A percentile compares a stretch with the other conserved stretches of the same genome.
These are phyloP conservation scores for Eragrostis curvula DNA, from an alignment of 176 grass and related monocot species.

Conservation along the genomic window DNA sequence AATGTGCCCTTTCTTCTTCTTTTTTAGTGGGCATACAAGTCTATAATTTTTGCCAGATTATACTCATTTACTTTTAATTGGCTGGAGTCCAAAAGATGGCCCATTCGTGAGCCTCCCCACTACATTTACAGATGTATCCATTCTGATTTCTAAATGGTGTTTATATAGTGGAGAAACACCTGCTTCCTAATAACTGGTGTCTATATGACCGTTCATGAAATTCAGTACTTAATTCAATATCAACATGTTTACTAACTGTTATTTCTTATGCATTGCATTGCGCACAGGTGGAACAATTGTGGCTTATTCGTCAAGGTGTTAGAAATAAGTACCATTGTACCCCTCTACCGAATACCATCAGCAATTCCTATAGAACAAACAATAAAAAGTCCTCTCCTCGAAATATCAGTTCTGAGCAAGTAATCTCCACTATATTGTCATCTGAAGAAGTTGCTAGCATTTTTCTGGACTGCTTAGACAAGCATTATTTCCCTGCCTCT, in stretches of 20 bases:
- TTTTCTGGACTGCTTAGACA: slow-evolving; percentile 50
- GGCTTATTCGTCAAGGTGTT: slow-evolving; percentile 40
- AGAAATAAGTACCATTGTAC: slow-evolving; percentile 34
- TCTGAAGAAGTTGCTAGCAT: slow-evolving; percentile 26
- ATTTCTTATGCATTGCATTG: slow-evolving; percentile 29
- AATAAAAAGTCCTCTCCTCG: neutral
- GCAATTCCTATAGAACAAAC: neutral
- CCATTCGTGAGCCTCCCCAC: neutral
- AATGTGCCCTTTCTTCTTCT: neutral
- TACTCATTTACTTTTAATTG: neutral
- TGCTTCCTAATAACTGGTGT: neutral
- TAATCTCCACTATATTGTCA: slow-evolving; percentile 19
- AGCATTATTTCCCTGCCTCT: slow-evolving; percentile 38
- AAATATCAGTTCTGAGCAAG: slow-evolving; percentile 24
- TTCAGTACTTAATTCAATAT: neutral
- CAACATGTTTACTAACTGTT: slow-evolving; percentile 2
- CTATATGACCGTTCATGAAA: slow-evolving; percentile 4
- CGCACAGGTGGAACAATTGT: slow-evolving; percentile 57
- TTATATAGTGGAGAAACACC: neutral
- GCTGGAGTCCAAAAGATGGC: neutral
- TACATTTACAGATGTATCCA: neutral
- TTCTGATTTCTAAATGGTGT: neutral
- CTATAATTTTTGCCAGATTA: neutral
- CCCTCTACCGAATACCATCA: slow-evolving; percentile 15
- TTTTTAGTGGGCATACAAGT: neutral